Evolutionary conservation across 1,139 yeast genomes (phyloP), one percentile per base, ranked within the genome.

Genomic region (Scheffersomyces stambukii): DNA sequence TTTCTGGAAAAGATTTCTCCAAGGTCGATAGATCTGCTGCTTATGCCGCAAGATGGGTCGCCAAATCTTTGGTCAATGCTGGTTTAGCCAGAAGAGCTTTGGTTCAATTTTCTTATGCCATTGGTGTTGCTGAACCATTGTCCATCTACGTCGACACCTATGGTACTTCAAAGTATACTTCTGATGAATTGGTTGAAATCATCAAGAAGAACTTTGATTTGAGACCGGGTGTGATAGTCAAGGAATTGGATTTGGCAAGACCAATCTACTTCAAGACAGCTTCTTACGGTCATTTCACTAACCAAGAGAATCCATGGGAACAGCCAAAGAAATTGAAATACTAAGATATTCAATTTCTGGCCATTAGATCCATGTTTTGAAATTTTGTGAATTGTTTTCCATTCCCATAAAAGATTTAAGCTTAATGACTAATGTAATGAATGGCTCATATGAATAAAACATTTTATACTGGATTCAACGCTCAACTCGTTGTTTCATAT

Each of bases 1-100:
- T 93, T 88, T 84, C 96, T 42, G 99, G 99, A 70, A 91, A 91
- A 77, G 99, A 91, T 70, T 91, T 86, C 84, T 86, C 97, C 62
- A 91, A 91, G 78, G 99, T 91, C 57, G 99, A 91, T 70, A 86
- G 99, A 76, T 91, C 98, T 46, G 99, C 98, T 59, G 98, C 98
- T 48, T 91, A 91, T 62, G 97, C 98, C 57, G 98, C 98, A 52
- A 88, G 98, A 76, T 93, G 98, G 98, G 96, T 91, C 52, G 98
- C 98, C 64, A 91, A 91, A 76, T 91, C 98, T 37, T 77, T 91
- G 54, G 94, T 91, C 45, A 73, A 76, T 51, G 96, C 98, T 45
- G 93, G 94, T 46, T 77, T 93, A 53, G 95, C 96, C 54, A 84
- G 85, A 72, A 88, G 99, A 75, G 95, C 91, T 42, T 79, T 91